Conservation (phyloP, 805 yeast genomes). For the Saccharomycopsis oosterbeekiorum region DNA sequence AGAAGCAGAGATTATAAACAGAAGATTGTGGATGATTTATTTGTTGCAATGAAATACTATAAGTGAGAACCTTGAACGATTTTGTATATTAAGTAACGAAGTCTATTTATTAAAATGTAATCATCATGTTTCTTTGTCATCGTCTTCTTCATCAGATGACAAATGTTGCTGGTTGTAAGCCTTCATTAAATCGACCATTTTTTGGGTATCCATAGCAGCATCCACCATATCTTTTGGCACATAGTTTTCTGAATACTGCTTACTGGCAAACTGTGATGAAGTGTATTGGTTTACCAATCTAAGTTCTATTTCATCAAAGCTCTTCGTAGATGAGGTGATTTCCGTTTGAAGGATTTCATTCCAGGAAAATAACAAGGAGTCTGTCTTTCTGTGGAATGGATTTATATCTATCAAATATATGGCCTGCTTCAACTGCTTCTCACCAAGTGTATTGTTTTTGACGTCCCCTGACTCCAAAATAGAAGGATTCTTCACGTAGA, state of each 20-base stretch:
- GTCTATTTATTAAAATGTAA: neutral
- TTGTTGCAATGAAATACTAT: conserved; percentile 20
- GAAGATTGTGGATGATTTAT: conserved; percentile 44
- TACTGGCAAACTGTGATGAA: conserved; percentile 64
- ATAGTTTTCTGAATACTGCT: conserved; percentile 81
- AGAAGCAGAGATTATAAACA: conserved; percentile 49
- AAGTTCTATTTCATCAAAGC: conserved; percentile 37
- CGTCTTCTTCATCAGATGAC: conserved; percentile 11
- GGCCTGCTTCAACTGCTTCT: conserved; percentile 44
- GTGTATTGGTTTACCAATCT: conserved; percentile 63
- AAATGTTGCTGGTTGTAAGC: conserved; percentile 41
- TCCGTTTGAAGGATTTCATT: conserved; percentile 44
- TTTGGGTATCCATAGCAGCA: conserved; percentile 59
- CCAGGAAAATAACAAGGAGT: conserved; percentile 76
- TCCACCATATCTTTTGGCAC: conserved; percentile 89
- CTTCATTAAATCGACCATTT: conserved; percentile 59
- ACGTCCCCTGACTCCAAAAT: neutral
- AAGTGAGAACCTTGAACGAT: neutral
- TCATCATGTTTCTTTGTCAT: neutral
- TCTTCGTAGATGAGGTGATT: neutral
- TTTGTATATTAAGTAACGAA: neutral
- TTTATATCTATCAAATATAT: conserved; percentile 77
- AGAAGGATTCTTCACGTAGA: conserved; percentile 33
- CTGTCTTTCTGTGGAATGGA: conserved; percentile 73
- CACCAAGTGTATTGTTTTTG: conserved; percentile 37